Base-by-base conservation (phyloP, 2,329 filamentous ascomycete species). In the Colletotrichum nymphaeae region DNA sequence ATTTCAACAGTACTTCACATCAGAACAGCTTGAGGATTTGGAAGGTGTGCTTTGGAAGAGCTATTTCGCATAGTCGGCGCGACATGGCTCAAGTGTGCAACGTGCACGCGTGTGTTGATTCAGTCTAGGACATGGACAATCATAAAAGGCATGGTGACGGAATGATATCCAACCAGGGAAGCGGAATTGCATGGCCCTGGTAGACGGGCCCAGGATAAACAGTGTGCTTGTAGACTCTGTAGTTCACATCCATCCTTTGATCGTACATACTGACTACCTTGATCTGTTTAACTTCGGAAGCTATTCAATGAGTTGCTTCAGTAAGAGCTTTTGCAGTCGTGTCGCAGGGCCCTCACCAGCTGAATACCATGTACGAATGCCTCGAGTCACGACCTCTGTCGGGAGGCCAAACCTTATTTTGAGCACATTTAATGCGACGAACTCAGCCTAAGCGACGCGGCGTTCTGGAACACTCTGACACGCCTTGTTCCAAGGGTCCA, bases 1-100 rank as follows among this genome's bases (percentile, higher is more conserved):
- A 4, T 6, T 59, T 67, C 75, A 69, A 19, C 75, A 93, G 90
- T 90, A 95, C 73, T 99, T 99, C 81, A 95, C 95, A 30, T 86
- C 93, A 35, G 97, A 98, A 78, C 96, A 99, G 80, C 87, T 99
- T 12, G 97, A 98, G 82, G 96, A 98, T 80, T 83, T 99, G 72
- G 95, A 98, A 79, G 97, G 97, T 65, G 97, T 99, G 60, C 86
- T 99, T 65, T 99, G 97, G 97, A 99, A 99, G 92, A 98, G 96
- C 83, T 99, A 99, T 82, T 99, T 99, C 86, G 97, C 95, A 53
- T 98, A 86, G 82, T 58, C 19, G 52, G 22, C 37, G 30, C 56
- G 46, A n/a, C 19, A 26, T 30, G 35, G 16, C 32, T 46, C 26
- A 35, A 12, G 32, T 6, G 32, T 24, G 32, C 19, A 49, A 19